Evolutionary conservation across 2,329 filamentous ascomycete species (phyloP).

Genomic region (Cordyceps fumosorosea): DNA sequence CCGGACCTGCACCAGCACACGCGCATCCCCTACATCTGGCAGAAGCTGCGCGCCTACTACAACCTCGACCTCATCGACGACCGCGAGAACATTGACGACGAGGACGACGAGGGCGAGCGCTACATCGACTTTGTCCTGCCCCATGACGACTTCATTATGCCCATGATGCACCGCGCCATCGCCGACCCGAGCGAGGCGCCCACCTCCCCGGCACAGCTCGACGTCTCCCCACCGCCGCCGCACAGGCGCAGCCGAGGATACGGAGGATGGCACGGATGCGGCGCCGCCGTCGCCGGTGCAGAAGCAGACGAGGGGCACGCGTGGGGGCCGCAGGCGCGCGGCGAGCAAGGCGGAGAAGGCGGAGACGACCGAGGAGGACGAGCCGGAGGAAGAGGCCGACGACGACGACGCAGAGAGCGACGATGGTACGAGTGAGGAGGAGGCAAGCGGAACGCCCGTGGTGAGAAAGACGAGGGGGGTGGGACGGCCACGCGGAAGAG

Average conservation of each 20-base stretch:
- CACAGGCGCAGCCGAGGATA: conserved; percentile 31
- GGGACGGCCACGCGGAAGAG: conserved; percentile 27
- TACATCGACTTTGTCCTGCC: conserved; percentile 64
- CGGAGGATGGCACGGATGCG: conserved; percentile 38
- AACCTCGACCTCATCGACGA: conserved; percentile 83
- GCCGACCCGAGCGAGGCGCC: conserved; percentile 42
- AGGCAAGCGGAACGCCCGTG: conserved; percentile 32
- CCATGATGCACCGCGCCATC: conserved; percentile 39
- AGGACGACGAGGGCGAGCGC: conserved; percentile 47
- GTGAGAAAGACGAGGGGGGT: conserved; percentile 31
- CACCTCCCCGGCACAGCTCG: conserved; percentile 39
- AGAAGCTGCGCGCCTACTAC: conserved; percentile 76
- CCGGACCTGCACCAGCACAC: conserved; percentile 68
- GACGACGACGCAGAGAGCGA: conserved; percentile 21
- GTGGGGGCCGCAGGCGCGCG: conserved; percentile 36
- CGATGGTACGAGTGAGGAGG: conserved; percentile 26
- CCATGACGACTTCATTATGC: conserved; percentile 35
- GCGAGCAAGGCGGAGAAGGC: conserved; percentile 23
- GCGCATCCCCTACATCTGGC: conserved; percentile 85
- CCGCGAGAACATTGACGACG: conserved; percentile 63
- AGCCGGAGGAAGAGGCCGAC: conserved; percentile 19
- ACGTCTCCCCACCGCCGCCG: conserved; percentile 24
- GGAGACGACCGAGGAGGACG: conserved; percentile 27
- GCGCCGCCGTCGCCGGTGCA: conserved; percentile 23
- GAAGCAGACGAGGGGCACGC: conserved; percentile 35